Evolutionary conservation across 2,329 filamentous ascomycete species (phyloP).

Genomic region (Pseudogymnoascus sp.): DNA sequence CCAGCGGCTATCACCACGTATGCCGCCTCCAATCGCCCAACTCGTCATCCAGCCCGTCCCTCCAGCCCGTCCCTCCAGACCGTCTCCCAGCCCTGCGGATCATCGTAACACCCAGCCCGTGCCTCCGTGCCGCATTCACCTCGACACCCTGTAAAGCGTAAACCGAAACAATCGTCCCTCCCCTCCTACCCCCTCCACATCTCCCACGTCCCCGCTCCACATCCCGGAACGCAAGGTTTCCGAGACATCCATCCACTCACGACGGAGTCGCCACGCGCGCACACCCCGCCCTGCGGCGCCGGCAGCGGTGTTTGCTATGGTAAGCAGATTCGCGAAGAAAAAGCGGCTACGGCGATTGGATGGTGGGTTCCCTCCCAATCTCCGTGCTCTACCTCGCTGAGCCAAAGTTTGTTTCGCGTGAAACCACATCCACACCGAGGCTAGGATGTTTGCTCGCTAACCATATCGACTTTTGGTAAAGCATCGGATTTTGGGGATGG

Average conservation of each 20-base stretch:
- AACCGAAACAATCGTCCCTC: neutral
- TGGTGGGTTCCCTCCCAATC: neutral
- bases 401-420: neutral
- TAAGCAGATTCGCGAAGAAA: neutral
- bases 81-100: neutral
- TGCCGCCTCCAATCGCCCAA: neutral
- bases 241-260: neutral
- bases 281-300: neutral
- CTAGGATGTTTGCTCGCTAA: neutral
- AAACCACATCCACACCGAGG: neutral
- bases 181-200: neutral
- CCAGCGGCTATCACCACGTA: neutral
- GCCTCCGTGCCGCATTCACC: neutral
- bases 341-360: neutral
- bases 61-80: too few relatives aligned
- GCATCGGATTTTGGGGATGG: neutral
- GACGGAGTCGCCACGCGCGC: neutral
- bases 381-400: neutral
- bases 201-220: neutral
- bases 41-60: neutral
- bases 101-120: neutral
- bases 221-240: neutral
- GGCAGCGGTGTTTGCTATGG: neutral
- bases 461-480: neutral
- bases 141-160: slow-evolving; percentile 1